A percentile compares a stretch with the other conserved stretches of the same genome.
phyloP scores from a whole-genome alignment of 495 filamentous ascomycete genomes.

The Penicillium nucicola region DNA sequence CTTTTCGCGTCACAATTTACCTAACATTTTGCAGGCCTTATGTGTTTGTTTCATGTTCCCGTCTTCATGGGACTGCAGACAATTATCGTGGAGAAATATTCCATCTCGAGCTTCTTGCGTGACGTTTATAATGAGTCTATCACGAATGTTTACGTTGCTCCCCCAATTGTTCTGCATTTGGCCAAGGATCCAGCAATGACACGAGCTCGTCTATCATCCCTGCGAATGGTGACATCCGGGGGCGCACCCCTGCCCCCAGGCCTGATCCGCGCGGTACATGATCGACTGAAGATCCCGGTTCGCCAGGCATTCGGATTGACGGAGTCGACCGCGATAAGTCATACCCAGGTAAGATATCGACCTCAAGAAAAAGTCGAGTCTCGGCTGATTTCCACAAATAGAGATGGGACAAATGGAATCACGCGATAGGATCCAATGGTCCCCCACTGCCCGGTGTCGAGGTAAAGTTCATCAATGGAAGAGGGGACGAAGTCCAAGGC shows the following conservation, averaged over 20 bases:
- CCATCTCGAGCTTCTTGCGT: conserved; percentile 63
- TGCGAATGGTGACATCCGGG: conserved; percentile 75
- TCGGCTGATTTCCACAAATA: neutral
- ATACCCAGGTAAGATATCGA: neutral
- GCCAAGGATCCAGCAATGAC: conserved; percentile 62
- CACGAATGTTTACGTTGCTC: conserved; percentile 76
- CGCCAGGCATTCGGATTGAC: conserved; percentile 78
- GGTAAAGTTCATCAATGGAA: conserved; percentile 60
- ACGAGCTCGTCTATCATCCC: conserved; percentile 66
- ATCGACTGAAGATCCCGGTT: conserved; percentile 60
- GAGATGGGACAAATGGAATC: neutral
- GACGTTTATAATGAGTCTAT: conserved; percentile 65
- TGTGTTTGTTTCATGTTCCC: conserved; percentile 51
- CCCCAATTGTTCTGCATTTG: conserved; percentile 73
- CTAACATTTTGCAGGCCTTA: conserved; percentile 25
- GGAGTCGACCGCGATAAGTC: conserved; percentile 36
- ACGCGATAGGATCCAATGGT: conserved; percentile 34
- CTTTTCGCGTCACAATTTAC: neutral
- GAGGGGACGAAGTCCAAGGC: conserved; percentile 35
- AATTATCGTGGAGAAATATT: conserved; percentile 74
- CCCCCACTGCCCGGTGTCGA: conserved; percentile 67
- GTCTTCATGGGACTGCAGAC: conserved; percentile 53
- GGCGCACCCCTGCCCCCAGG: conserved; percentile 77
- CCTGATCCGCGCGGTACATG: conserved; percentile 65
- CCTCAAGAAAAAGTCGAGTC: too few relatives aligned